A percentile compares a stretch with the other conserved stretches of the same genome.
phyloP scores from a whole-genome alignment of 306 rosid genomes.

The Acacia melanoxylon region DNA sequence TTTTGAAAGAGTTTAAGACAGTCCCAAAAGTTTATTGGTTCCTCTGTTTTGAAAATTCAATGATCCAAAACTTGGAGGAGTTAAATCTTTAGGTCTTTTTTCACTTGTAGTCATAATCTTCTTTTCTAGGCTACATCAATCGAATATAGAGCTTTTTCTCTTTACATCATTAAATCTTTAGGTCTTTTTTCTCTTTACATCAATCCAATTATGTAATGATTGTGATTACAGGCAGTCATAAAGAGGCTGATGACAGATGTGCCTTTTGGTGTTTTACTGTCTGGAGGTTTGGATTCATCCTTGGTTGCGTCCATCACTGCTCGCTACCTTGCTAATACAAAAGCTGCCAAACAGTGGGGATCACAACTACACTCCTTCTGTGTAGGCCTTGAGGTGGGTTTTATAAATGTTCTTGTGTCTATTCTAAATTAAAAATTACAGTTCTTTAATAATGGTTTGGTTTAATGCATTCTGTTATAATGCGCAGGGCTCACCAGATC shows the following conservation, averaged over 20 bases:
- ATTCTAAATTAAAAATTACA: neutral
- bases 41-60: neutral
- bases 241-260: constrained; percentile 98
- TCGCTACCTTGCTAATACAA: constrained; percentile 78
- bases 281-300: constrained; percentile 93
- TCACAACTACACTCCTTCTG: constrained; percentile 91
- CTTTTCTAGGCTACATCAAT: neutral
- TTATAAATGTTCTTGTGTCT: neutral
- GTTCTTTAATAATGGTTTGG: constrained; percentile 6
- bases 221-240: constrained; percentile 71
- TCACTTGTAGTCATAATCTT: neutral
- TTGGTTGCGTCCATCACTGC: constrained; percentile 94
- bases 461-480: neutral
- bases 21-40: neutral
- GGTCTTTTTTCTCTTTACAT: neutral
- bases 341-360: constrained; percentile 94
- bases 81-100: neutral
- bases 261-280: constrained; percentile 92
- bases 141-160: neutral
- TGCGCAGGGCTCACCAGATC: constrained; percentile 92
- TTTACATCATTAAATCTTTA: neutral
- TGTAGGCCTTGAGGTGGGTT: constrained; percentile 79
- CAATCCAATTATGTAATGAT: neutral
- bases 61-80: neutral
- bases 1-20: neutral